Conservation (phyloP, 1,139 yeast genomes). For the Yamadazyma taylorii region DNA sequence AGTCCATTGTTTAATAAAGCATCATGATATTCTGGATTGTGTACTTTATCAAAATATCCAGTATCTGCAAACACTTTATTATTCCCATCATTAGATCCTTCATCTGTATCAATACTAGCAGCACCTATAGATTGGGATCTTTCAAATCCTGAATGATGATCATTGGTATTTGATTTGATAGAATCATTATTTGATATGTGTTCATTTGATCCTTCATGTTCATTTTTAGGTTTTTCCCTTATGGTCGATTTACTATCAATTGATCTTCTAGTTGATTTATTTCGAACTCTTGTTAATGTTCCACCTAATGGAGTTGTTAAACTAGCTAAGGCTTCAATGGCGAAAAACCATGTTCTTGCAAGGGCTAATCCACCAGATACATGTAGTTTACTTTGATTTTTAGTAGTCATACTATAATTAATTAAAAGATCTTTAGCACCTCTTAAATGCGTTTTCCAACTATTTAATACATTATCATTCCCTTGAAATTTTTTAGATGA, state of each 20-base stretch:
- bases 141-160: constrained; percentile 4
- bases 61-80: constrained; percentile 30
- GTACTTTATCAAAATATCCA: constrained; percentile 29
- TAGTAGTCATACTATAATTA: constrained; percentile 28
- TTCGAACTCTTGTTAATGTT: constrained; percentile 20
- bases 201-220: constrained; percentile 5
- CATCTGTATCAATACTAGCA: constrained; percentile 12
- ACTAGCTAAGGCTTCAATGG: constrained; percentile 41
- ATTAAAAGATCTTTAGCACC: constrained; percentile 43
- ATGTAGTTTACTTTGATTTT: constrained; percentile 12
- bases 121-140: constrained; percentile 3
- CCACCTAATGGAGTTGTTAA: constrained; percentile 34
- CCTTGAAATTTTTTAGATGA: constrained; percentile 29
- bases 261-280: not conserved
- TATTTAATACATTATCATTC: constrained; percentile 20
- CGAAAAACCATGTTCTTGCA: constrained; percentile 47
- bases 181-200: no score
- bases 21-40: constrained; percentile 35
- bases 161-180: no score
- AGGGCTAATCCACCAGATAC: constrained; percentile 42
- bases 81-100: constrained; percentile 18
- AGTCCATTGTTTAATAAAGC: constrained; percentile 33
- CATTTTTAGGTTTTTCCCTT: constrained; percentile 1
- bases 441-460: constrained; percentile 42
- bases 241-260: not conserved